phyloP scores from a whole-genome alignment of 139 green algal species.

The Auxenochlorella pyrenoidosa region DNA sequence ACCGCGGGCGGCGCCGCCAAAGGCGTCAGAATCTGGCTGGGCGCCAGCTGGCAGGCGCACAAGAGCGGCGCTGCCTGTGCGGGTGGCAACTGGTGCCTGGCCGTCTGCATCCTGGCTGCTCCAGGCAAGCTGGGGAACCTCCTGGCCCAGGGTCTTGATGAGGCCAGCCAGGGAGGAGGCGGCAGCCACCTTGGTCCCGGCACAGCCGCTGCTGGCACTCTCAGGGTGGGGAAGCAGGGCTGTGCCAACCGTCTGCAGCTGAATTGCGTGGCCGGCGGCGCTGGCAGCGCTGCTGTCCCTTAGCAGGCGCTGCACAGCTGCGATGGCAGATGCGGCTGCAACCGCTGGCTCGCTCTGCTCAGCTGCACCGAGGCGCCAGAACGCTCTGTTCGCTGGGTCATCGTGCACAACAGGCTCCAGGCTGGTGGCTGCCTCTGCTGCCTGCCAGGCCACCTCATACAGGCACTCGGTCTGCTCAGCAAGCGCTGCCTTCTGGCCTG shows the following conservation, averaged over 20 bases:
- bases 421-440: background rate
- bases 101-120: conserved; percentile 16
- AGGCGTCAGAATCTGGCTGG: background rate
- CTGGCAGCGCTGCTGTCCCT: background rate
- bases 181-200: background rate
- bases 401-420: too few species aligned
- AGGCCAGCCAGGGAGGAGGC: conserved; percentile 26
- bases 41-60: background rate
- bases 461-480: conserved; percentile 26
- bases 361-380: background rate
- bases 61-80: background rate
- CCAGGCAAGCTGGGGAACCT: conserved; percentile 38
- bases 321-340: conserved; percentile 31
- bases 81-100: background rate
- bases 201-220: background rate
- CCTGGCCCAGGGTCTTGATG: conserved; percentile 33
- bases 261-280: background rate
- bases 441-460: conserved; percentile 34
- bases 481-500: background rate
- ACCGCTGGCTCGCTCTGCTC: conserved; percentile 6
- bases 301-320: conserved; percentile 37
- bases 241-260: conserved; percentile 31
- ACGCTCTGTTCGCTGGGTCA: too few species aligned
- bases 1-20: background rate
- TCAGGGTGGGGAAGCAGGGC: background rate